Conservation (phyloP, 1,139 yeast species). For the Geotrichum reessii region DNA sequence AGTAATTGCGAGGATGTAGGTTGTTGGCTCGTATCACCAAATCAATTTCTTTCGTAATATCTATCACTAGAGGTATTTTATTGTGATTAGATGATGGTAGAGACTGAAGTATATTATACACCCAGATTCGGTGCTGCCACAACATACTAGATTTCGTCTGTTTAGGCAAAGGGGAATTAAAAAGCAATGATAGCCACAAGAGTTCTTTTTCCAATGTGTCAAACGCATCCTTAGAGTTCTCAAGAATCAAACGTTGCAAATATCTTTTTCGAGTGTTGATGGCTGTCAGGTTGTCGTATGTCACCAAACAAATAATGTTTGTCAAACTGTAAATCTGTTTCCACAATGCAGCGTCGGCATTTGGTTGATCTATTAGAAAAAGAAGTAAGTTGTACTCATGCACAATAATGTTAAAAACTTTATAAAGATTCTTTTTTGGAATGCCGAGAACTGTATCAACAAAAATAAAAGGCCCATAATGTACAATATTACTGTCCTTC, state of each 20-base stretch:
- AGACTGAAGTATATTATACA: slow-evolving; percentile 17
- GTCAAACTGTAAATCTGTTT: background rate
- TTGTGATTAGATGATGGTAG: background rate
- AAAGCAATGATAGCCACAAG: slow-evolving; percentile 29
- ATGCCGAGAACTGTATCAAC: slow-evolving; percentile 28
- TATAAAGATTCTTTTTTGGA: slow-evolving; percentile 23
- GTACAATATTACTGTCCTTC: background rate
- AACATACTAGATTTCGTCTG: slow-evolving; percentile 39
- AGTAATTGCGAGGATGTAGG: slow-evolving; percentile 43
- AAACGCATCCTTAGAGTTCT: background rate
- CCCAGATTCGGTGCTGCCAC: slow-evolving; percentile 38
- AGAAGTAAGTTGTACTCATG: slow-evolving; percentile 1
- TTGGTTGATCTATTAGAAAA: background rate
- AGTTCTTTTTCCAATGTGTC: slow-evolving; percentile 25
- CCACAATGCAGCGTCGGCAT: background rate
- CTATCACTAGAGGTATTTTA: background rate
- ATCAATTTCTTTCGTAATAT: slow-evolving; percentile 26
- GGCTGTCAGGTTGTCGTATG: slow-evolving; percentile 35
- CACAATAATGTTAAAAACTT: slow-evolving; percentile 15
- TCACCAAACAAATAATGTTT: slow-evolving; percentile 27
- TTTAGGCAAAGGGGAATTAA: slow-evolving; percentile 34
- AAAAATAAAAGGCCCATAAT: slow-evolving; percentile 11
- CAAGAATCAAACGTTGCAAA: slow-evolving; percentile 1
- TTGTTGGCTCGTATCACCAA: slow-evolving; percentile 35
- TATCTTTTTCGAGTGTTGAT: slow-evolving; percentile 32